phyloP scores from a whole-genome alignment of 805 yeast genomes.

The Pichia cabralensis region DNA sequence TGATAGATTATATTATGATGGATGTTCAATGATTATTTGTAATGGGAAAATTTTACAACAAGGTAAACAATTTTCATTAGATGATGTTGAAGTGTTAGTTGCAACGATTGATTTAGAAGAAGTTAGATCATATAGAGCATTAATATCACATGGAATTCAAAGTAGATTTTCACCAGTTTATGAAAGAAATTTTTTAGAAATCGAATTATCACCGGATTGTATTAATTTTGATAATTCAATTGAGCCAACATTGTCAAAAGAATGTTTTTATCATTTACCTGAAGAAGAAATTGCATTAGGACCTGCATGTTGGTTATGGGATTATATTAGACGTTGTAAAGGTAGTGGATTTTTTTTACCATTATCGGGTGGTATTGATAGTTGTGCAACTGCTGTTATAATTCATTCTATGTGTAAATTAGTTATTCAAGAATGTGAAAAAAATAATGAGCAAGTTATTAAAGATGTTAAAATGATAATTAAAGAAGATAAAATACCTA shows the following conservation, averaged over 20 bases:
- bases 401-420: slow-evolving; percentile 90
- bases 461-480: slow-evolving; percentile 59
- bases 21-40: slow-evolving; percentile 88
- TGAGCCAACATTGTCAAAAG: slow-evolving; percentile 43
- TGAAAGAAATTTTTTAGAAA: slow-evolving; percentile 49
- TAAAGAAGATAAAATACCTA: slow-evolving; percentile 39
- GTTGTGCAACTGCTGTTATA: slow-evolving; percentile 94
- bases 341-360: slow-evolving; percentile 92
- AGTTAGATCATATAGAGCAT: slow-evolving; percentile 70
- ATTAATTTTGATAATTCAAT: slow-evolving; percentile 51
- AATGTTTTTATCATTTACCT: slow-evolving; percentile 61
- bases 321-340: slow-evolving; percentile 81
- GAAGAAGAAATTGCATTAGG: slow-evolving; percentile 97
- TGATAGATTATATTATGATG: slow-evolving; percentile 92
- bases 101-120: slow-evolving; percentile 93
- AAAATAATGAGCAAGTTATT: slow-evolving; percentile 70
- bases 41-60: slow-evolving; percentile 91
- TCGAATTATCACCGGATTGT: slow-evolving; percentile 55
- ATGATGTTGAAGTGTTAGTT: slow-evolving; percentile 90
- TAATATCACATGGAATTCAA: slow-evolving; percentile 71
- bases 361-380: slow-evolving; percentile 93
- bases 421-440: slow-evolving; percentile 57
- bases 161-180: slow-evolving; percentile 34
- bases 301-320: slow-evolving; percentile 99
- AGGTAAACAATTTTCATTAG: slow-evolving; percentile 79